Evolutionary conservation across 768 basidiomycete genomes (phyloP).

Genomic region (Naganishia friedmannii): DNA sequence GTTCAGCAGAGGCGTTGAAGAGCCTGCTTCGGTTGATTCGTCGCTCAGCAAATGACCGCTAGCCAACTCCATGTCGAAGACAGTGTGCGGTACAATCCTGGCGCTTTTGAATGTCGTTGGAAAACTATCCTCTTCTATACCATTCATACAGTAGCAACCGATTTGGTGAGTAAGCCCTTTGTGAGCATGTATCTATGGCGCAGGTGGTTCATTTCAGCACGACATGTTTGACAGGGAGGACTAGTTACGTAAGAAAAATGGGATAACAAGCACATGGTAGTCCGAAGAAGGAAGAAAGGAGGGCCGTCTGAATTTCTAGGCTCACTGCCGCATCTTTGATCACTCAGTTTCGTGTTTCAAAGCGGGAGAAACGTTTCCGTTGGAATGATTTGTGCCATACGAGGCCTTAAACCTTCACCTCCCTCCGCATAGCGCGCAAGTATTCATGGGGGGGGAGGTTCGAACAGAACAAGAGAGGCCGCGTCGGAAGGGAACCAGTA

Average conservation of each 20-base stretch:
- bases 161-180: not conserved
- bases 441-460: too few species aligned
- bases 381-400: not conserved
- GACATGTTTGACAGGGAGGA: not conserved
- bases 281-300: not conserved
- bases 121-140: not conserved
- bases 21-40: not conserved
- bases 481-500: too few species aligned
- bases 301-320: not conserved
- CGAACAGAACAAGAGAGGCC: too few species aligned
- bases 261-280: not conserved
- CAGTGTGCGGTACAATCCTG: not conserved
- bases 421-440: not conserved
- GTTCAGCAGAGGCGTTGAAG: not conserved
- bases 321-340: not conserved
- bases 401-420: not conserved
- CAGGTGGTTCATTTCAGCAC: not conserved
- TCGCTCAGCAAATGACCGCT: not conserved
- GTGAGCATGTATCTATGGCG: not conserved
- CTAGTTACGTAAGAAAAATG: not conserved
- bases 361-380: not conserved
- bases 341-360: conserved; percentile 1
- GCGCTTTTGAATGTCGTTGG: not conserved
- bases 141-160: not conserved
- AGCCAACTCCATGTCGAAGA: not conserved